These are phyloP conservation scores for Microbotryum intermedium DNA, from an alignment of 1,284 basidiomycete genomes.

Conservation along the genomic window DNA sequence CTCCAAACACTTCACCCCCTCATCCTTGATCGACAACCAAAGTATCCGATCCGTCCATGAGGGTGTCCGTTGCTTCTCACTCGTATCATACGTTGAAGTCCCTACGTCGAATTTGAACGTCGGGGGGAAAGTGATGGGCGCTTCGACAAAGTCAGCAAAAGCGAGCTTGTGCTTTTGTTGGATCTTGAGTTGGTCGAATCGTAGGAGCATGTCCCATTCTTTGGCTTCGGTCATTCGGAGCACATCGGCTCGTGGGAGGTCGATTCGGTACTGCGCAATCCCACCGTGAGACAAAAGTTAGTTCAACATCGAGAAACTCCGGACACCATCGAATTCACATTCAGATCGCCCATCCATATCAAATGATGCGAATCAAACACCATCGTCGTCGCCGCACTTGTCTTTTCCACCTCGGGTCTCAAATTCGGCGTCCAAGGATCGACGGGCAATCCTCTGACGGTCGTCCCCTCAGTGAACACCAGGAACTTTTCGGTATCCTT, in stretches of 20 bases:
- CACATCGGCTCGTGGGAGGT: conserved; percentile 74
- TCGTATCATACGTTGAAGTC: conserved; percentile 67
- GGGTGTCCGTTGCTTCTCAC: conserved; percentile 81
- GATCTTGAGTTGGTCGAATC: conserved; percentile 55
- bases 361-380: conserved; percentile 29
- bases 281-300: conserved; percentile 1
- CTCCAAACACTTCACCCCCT: background rate
- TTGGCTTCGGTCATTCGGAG: conserved; percentile 56
- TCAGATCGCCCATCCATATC: conserved; percentile 55
- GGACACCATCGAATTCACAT: conserved; percentile 3
- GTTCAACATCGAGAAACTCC: background rate
- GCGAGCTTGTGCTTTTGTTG: conserved; percentile 15
- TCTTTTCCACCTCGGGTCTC: background rate
- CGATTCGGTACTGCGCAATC: conserved; percentile 85
- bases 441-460: conserved; percentile 31
- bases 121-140: conserved; percentile 43
- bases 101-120: conserved; percentile 92
- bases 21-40: conserved; percentile 10
- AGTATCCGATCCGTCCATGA: conserved; percentile 55
- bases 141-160: conserved; percentile 27
- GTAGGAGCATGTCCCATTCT: conserved; percentile 56
- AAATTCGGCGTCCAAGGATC: conserved; percentile 19
- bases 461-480: conserved; percentile 48
- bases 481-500: conserved; percentile 70
- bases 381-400: background rate